Conservation (phyloP, 371 early-diverging fungal species). For the Mortierella sp. region DNA sequence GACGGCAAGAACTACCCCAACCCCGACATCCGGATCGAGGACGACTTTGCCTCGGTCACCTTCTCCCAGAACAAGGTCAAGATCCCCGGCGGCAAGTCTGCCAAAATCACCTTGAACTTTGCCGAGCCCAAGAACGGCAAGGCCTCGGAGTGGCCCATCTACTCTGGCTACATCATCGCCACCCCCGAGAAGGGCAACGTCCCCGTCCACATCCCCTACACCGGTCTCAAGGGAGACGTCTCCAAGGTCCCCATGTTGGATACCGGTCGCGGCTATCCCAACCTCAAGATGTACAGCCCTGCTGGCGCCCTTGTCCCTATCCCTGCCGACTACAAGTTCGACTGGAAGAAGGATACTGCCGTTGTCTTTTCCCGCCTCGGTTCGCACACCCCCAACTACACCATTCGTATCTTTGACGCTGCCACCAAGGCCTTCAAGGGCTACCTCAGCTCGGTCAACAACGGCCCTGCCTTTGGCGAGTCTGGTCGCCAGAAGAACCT, state of each 20-base stretch:
- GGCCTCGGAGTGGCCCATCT: conserved; percentile 46
- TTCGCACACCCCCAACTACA: conserved; percentile 43
- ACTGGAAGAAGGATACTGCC: conserved; percentile 28
- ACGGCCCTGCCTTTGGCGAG: conserved; percentile 20
- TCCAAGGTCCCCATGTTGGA: conserved; percentile 65
- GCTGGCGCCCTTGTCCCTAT: conserved; percentile 19
- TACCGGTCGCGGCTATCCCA: conserved; percentile 26
- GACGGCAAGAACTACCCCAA: conserved; percentile 39
- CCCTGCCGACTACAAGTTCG: conserved; percentile 25
- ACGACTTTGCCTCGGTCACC: conserved; percentile 53
- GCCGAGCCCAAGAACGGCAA: conserved; percentile 57
- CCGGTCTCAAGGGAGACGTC: conserved; percentile 68
- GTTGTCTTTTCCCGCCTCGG: conserved; percentile 37
- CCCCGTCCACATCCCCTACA: conserved; percentile 65
- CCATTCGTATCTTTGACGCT: conserved; percentile 41
- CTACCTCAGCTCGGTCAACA: conserved; percentile 21
- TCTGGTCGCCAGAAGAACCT: conserved; percentile 25
- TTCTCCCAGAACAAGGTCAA: conserved; percentile 53
- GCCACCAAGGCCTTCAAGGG: conserved; percentile 26
- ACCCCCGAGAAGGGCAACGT: conserved; percentile 37
- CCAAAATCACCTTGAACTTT: conserved; percentile 58
- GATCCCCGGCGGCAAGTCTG: conserved; percentile 61
- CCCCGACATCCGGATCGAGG: conserved; percentile 36
- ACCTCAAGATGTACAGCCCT: background rate
- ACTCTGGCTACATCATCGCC: conserved; percentile 55